Evolutionary conservation across 345 rosid species (phyloP).

Genomic region (Moricandia moricandioides): DNA sequence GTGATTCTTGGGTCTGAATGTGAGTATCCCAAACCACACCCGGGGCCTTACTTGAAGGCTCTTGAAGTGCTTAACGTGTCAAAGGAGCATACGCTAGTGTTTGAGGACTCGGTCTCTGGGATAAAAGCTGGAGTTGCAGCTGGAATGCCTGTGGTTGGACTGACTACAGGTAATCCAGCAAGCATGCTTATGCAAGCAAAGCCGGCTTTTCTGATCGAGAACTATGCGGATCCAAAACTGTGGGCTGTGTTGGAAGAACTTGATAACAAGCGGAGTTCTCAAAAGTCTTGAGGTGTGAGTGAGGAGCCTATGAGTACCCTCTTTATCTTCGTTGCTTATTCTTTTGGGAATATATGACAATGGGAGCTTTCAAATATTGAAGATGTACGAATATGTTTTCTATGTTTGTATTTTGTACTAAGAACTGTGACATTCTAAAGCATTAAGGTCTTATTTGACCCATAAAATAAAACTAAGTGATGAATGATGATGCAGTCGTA

Average conservation of each 20-base stretch:
- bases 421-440: too few relatives aligned
- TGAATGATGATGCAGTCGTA: too few relatives aligned
- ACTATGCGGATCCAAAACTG: constrained; percentile 77
- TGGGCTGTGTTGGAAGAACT: constrained; percentile 79
- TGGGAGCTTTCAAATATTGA: background rate
- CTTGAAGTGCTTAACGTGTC: constrained; percentile 72
- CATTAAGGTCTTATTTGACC: too few relatives aligned
- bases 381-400: too few relatives aligned
- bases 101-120: constrained; percentile 89
- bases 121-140: constrained; percentile 97
- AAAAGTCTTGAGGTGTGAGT: constrained; percentile 38
- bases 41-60: constrained; percentile 85
- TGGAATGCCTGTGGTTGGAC: constrained; percentile 80
- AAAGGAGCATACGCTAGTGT: constrained; percentile 77
- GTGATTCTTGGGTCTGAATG: constrained; percentile 77
- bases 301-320: too few relatives aligned
- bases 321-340: background rate
- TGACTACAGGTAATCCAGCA: constrained; percentile 77
- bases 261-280: constrained; percentile 42
- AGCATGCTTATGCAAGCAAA: constrained; percentile 58
- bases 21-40: constrained; percentile 80
- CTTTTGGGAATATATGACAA: constrained; percentile 9
- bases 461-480: too few relatives aligned
- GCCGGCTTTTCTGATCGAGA: constrained; percentile 68
- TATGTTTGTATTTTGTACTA: too few relatives aligned